A percentile compares a stretch with the other conserved stretches of the same genome.
Evolutionary conservation across 192 early-diverging fungal species (phyloP).

Genomic region (Geranomyces variabilis): DNA sequence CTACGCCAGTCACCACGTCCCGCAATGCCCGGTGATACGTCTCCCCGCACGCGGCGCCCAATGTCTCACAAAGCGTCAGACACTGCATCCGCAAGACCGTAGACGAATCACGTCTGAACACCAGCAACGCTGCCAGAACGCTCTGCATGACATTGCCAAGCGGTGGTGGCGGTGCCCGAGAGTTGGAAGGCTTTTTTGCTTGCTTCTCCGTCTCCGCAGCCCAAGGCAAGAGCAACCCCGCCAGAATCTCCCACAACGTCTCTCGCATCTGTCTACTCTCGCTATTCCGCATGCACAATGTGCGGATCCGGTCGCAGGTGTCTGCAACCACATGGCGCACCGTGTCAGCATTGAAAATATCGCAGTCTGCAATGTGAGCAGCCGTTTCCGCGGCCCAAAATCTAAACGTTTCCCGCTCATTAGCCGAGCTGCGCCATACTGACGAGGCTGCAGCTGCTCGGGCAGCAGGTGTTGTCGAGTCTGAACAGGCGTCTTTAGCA

Average conservation of each 20-base stretch:
- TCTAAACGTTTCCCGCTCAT: slow-evolving; percentile 14
- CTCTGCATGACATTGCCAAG: background rate
- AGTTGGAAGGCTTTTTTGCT: background rate
- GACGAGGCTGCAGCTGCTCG: background rate
- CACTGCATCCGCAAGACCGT: background rate
- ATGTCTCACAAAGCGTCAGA: background rate
- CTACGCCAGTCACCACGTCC: background rate
- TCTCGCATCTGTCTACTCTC: background rate
- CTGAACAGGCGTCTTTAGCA: background rate
- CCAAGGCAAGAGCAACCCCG: background rate
- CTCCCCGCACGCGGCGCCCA: background rate
- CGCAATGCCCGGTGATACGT: background rate
- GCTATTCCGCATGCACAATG: background rate
- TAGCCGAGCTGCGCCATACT: background rate
- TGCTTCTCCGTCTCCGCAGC: background rate
- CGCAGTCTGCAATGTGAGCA: background rate
- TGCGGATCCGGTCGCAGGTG: background rate
- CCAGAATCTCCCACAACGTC: background rate
- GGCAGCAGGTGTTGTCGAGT: background rate
- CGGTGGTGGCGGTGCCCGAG: background rate
- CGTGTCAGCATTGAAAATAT: background rate
- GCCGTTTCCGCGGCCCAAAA: slow-evolving; percentile 8
- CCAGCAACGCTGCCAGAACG: background rate
- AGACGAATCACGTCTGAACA: background rate
- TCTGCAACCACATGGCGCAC: background rate